Base-by-base conservation (phyloP, 257 asterid species). In the Cordia subcordata region DNA sequence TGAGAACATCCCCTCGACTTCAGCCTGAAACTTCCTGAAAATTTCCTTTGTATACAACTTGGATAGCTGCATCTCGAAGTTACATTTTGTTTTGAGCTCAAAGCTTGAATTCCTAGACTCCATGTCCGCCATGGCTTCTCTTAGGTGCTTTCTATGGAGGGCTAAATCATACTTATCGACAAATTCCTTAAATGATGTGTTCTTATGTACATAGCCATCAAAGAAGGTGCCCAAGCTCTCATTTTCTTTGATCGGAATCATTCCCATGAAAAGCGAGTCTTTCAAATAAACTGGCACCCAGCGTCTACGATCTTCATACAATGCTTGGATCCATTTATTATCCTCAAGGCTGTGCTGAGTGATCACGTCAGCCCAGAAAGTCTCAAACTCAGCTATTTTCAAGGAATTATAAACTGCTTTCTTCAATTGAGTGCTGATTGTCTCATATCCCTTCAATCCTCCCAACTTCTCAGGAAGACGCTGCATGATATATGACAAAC, bases 201-300 rank as follows among this genome's bases (percentile, higher is more conserved):
- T 83, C 63, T 82, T 82, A 62, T 77, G 80, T 45, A 81, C 81
- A 66, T 76, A 84, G 51, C 81, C 88, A 55, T 84, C 73, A 61
- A 79, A 84, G 61, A 74, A 74, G 21, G 81, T 53, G 53, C 62
- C 65, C n/a, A 59, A 53, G 16, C 68, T 68, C 67, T 76, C 79
- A 8, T 16, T 67, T 62, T 73, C 81, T 47, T 66, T 75, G 56
- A 57, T 50, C 51, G 83, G 78, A 61, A 81, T 60, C 72, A 80
- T 73, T 51, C 87, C 85, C 27, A 67, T 64, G 33, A 73, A 80
- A 55, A 61, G 77, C 27, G 72, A 53, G 58, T 79, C 86, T 66
- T 79, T 82, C 52, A 82, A 63, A 78, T 82, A 80, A 46, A 83
- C 87, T 18, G 87, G 91, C 10, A 64, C 83, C 91, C 87, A 83